Conservation (phyloP, 164 flowering plant species). For the Nymphaea colorata region DNA sequence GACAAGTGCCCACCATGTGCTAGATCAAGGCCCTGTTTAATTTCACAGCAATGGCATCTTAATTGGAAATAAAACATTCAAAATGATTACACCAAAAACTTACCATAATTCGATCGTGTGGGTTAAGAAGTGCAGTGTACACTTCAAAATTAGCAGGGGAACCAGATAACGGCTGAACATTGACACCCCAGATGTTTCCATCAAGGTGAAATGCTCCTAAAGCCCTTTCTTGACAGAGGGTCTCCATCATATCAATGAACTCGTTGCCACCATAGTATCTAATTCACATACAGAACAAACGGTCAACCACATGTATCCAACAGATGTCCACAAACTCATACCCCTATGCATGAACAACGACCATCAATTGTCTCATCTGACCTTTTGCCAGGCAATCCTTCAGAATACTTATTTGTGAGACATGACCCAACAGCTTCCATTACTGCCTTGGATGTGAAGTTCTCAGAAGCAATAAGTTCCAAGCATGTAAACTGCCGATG, state of each 20-base stretch:
- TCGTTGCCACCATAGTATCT: conserved; percentile 98
- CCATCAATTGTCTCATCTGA: conserved; percentile 6
- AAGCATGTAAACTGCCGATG: conserved; percentile 68
- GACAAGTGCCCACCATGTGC: conserved; percentile 97
- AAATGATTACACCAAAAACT: neutral
- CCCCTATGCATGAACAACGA: neutral
- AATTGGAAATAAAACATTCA: neutral
- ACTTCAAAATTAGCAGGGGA: conserved; percentile 98
- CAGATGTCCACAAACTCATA: neutral
- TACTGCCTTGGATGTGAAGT: conserved; percentile 87
- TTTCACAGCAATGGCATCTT: neutral
- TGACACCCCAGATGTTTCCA: conserved; percentile 80
- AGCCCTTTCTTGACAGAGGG: conserved; percentile 80
- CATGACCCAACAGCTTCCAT: conserved; percentile 99
- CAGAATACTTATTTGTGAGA: conserved; percentile 92
- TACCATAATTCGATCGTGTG: conserved; percentile 95
- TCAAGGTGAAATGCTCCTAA: conserved; percentile 75
- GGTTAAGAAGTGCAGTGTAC: conserved; percentile 81
- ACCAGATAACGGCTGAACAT: conserved; percentile 96
- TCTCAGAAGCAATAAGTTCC: conserved; percentile 95
- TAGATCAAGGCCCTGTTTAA: conserved; percentile 73
- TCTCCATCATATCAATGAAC: conserved; percentile 83
- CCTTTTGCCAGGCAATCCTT: conserved; percentile 98
- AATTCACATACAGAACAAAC: conserved; percentile 1
- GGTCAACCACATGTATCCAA: neutral